Percentiles rank a stretch among this genome's conserved stretches.
phyloP scores from a whole-genome alignment of 768 basidiomycete species.

The Termitomyces sp. region DNA sequence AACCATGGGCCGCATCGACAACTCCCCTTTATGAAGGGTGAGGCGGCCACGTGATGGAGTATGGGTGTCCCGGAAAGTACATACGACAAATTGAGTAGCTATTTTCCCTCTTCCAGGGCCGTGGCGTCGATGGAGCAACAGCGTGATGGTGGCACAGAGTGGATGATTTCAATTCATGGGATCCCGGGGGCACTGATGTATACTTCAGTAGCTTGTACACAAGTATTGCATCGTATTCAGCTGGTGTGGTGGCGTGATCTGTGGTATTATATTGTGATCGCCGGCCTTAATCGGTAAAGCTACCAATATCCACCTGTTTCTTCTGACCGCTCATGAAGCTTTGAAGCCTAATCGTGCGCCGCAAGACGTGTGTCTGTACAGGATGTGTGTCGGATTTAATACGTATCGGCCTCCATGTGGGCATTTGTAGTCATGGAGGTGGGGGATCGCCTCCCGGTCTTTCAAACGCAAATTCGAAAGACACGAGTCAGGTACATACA shows the following conservation, averaged over 20 bases:
- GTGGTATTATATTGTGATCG: conserved; percentile 9
- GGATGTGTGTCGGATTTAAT: neutral
- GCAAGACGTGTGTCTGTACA: conserved; percentile 3
- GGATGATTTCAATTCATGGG: neutral
- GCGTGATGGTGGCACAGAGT: conserved; percentile 8
- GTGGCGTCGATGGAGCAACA: conserved; percentile 6
- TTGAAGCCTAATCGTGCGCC: neutral
- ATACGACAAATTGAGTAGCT: neutral
- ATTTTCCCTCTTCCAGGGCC: conserved; percentile 11
- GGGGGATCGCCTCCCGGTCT: neutral
- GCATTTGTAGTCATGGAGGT: conserved; percentile 2
- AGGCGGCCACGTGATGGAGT: conserved; percentile 15
- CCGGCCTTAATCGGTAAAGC: conserved; percentile 10
- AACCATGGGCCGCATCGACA: conserved; percentile 7
- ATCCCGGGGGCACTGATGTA: neutral
- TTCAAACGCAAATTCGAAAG: neutral
- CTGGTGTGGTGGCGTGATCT: conserved; percentile 12
- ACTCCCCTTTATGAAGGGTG: conserved; percentile 12
- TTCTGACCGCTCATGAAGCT: neutral
- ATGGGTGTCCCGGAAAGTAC: conserved; percentile 3
- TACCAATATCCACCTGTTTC: neutral
- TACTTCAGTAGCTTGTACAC: conserved; percentile 2
- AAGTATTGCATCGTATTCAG: neutral
- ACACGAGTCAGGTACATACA: neutral
- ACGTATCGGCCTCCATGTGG: neutral